Evolutionary conservation across 1,139 yeast species (phyloP).

Genomic region (Yamadazyma triangularis): DNA sequence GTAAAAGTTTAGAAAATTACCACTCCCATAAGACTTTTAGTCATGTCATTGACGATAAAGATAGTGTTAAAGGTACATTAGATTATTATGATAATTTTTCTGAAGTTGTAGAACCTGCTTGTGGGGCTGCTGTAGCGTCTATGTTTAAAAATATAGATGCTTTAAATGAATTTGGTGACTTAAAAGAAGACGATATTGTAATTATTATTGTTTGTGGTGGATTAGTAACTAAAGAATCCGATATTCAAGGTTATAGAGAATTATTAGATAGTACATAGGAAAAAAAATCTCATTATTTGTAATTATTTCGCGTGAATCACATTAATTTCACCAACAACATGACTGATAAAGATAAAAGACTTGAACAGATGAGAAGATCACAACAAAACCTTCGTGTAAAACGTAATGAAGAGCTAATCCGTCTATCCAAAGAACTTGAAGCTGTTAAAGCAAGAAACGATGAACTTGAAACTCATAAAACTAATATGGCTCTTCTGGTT

Average conservation of each 20-base stretch:
- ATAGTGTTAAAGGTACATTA: conserved; percentile 50
- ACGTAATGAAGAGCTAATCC: no score
- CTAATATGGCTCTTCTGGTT: no score
- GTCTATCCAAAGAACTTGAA: no score
- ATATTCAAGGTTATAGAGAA: conserved; percentile 10
- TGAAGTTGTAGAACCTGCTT: conserved; percentile 65
- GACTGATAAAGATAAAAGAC: no score
- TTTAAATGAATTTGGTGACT: conserved; percentile 26
- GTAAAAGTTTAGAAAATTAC: conserved; percentile 38
- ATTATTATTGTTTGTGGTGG: conserved; percentile 69
- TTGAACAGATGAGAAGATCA: no score
- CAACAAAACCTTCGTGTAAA: no score
- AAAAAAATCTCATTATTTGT: not conserved
- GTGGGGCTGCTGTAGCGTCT: conserved; percentile 64
- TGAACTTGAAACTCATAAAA: no score
- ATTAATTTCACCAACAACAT: conserved; percentile 1
- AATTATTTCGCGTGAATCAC: no score
- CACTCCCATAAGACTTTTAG: conserved; percentile 22
- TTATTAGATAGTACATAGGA: no score
- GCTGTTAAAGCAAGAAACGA: no score
- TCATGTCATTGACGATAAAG: conserved; percentile 44
- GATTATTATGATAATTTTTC: conserved; percentile 46
- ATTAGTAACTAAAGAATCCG: conserved; percentile 31
- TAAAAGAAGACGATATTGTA: conserved; percentile 45
- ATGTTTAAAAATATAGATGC: conserved; percentile 37